Evolutionary conservation across 2,329 filamentous ascomycete species (phyloP).

Genomic region (Aspergillus udagawae): DNA sequence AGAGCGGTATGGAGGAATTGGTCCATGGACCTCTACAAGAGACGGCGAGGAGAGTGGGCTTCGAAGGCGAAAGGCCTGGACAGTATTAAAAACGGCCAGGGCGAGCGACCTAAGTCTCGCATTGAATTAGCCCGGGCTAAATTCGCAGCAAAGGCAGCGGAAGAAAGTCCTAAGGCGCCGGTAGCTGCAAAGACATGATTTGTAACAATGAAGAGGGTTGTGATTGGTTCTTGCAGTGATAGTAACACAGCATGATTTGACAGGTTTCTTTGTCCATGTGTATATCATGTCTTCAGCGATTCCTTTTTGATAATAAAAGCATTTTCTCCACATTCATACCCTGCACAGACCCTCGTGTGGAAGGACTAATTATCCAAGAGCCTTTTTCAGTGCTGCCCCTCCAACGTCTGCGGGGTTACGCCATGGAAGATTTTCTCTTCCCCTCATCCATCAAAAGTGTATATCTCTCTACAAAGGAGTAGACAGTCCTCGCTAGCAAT

Average conservation of each 20-base stretch:
- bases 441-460: background rate
- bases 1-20: slow-evolving; percentile 70
- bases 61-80: slow-evolving; percentile 54
- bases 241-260: background rate
- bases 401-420: background rate
- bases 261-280: background rate
- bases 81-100: slow-evolving; percentile 15
- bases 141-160: slow-evolving; percentile 44
- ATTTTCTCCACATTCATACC: background rate
- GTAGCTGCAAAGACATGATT: slow-evolving; percentile 12
- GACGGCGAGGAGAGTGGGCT: slow-evolving; percentile 61
- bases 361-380: background rate
- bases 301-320: background rate
- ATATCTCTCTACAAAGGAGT: background rate
- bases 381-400: background rate
- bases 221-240: background rate
- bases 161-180: slow-evolving; percentile 9
- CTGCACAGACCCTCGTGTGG: background rate
- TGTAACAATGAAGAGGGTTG: background rate
- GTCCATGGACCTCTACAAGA: slow-evolving; percentile 68
- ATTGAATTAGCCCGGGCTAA: slow-evolving; percentile 57
- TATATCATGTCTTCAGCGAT: background rate
- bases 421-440: background rate
- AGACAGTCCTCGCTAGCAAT: background rate
- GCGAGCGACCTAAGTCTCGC: slow-evolving; percentile 43